phyloP scores from a whole-genome alignment of 352 stramenopile genomes.

The Pythium utonaiense region DNA sequence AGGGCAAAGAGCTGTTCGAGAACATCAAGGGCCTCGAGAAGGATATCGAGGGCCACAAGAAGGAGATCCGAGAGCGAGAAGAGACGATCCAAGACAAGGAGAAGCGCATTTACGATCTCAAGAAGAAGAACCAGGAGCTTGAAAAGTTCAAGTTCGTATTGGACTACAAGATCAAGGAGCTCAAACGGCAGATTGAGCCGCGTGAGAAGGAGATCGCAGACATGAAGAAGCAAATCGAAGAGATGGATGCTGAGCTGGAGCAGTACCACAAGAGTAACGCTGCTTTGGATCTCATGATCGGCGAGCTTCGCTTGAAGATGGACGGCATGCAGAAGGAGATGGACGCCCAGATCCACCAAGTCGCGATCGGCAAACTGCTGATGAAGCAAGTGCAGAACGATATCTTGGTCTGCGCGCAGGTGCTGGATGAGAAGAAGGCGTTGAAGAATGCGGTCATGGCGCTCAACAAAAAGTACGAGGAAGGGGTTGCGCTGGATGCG shows the following conservation, averaged over 20 bases:
- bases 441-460: conserved; percentile 77
- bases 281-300: conserved; percentile 93
- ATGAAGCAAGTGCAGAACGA: conserved; percentile 80
- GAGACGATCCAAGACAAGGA: conserved; percentile 96
- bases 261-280: conserved; percentile 96
- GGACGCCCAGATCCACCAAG: conserved; percentile 59
- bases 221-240: conserved; percentile 95
- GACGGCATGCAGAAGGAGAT: conserved; percentile 89
- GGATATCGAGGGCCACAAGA: conserved; percentile 92
- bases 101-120: conserved; percentile 96
- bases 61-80: conserved; percentile 91
- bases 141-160: conserved; percentile 98
- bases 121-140: conserved; percentile 97
- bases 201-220: conserved; percentile 92
- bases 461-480: conserved; percentile 86
- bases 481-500: conserved; percentile 57
- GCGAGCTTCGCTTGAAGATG: conserved; percentile 92
- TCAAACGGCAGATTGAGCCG: conserved; percentile 95
- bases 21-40: conserved; percentile 92
- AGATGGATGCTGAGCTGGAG: conserved; percentile 94
- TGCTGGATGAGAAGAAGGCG: conserved; percentile 75
- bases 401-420: conserved; percentile 62
- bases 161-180: conserved; percentile 97
- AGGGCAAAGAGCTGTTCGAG: conserved; percentile 90
- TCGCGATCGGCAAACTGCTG: conserved; percentile 58